These are phyloP conservation scores for Penicillium sp. DNA, from an alignment of 2,329 filamentous ascomycete species.

Conservation along the genomic window DNA sequence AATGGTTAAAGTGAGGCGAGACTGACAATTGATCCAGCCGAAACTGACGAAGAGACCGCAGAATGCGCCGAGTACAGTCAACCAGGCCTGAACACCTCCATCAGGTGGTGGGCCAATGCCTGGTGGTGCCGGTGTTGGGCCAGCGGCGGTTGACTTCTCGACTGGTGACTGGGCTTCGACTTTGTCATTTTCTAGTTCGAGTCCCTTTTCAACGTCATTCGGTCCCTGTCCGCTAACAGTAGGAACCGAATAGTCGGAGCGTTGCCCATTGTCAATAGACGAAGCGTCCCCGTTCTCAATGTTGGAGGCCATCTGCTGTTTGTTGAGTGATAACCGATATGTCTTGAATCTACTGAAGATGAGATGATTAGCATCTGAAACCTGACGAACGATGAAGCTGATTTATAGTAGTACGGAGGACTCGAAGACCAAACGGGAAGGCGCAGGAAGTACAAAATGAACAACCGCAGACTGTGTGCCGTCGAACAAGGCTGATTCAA, in stretches of 20 bases:
- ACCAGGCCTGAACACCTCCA: slow-evolving; percentile 33
- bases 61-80: slow-evolving; percentile 50
- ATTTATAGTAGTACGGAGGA: not conserved
- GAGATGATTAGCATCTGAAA: not conserved
- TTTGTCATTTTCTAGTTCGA: not conserved
- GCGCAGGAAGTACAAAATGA: slow-evolving; percentile 2
- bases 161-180: not conserved
- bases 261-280: slow-evolving; percentile 10
- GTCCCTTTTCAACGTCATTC: slow-evolving; percentile 15
- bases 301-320: not conserved
- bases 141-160: not conserved
- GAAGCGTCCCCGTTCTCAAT: not conserved
- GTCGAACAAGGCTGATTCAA: not conserved
- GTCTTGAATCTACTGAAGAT: not conserved
- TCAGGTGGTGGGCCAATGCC: slow-evolving; percentile 26
- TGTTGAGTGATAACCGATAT: not conserved
- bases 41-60: slow-evolving; percentile 50
- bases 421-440: not conserved
- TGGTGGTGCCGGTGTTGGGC: not conserved
- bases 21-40: slow-evolving; percentile 50
- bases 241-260: slow-evolving; percentile 10
- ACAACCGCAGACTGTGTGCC: not conserved
- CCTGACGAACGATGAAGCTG: too few relatives aligned
- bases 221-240: slow-evolving; percentile 6
- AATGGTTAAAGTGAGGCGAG: not conserved